Evolutionary conservation across 139 green algal genomes (phyloP).

Genomic region (Eudorina sp.): DNA sequence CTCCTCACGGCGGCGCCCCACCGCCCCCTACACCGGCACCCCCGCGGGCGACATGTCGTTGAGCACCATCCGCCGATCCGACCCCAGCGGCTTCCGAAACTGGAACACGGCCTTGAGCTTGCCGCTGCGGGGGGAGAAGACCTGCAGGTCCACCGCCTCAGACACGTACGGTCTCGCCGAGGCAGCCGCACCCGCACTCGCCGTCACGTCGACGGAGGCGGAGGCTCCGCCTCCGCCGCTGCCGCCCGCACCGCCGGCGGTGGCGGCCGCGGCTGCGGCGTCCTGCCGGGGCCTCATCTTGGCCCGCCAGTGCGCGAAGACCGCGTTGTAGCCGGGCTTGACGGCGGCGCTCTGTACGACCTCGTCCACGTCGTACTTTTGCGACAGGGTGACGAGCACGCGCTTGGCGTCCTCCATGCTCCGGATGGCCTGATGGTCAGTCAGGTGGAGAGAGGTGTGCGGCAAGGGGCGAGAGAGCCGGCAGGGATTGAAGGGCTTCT

Average conservation of each 20-base stretch:
- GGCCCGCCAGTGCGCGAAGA: conserved; percentile 39
- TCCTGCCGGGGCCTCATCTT: neutral
- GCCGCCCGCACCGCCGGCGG: neutral
- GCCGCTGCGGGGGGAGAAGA: conserved; percentile 7
- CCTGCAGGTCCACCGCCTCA: conserved; percentile 17
- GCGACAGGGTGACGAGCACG: neutral
- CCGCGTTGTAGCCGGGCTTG: conserved; percentile 34
- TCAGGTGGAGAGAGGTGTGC: no score
- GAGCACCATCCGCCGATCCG: neutral
- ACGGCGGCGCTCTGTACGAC: conserved; percentile 9
- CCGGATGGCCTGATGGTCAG: neutral
- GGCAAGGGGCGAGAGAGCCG: no score
- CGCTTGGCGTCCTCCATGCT: conserved; percentile 29
- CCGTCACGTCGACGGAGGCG: neutral
- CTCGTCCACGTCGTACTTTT: conserved; percentile 35
- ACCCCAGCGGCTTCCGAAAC: conserved; percentile 33
- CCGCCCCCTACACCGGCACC: neutral
- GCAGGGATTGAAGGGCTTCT: no score
- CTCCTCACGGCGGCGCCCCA: no score
- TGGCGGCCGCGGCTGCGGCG: neutral
- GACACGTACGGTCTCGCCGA: neutral
- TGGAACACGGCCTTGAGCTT: conserved; percentile 24
- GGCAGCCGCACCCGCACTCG: neutral
- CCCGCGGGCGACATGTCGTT: neutral
- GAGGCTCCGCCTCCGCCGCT: neutral